Base-by-base conservation (phyloP, 2,329 filamentous ascomycete genomes). In the Cordyceps fumosorosea region DNA sequence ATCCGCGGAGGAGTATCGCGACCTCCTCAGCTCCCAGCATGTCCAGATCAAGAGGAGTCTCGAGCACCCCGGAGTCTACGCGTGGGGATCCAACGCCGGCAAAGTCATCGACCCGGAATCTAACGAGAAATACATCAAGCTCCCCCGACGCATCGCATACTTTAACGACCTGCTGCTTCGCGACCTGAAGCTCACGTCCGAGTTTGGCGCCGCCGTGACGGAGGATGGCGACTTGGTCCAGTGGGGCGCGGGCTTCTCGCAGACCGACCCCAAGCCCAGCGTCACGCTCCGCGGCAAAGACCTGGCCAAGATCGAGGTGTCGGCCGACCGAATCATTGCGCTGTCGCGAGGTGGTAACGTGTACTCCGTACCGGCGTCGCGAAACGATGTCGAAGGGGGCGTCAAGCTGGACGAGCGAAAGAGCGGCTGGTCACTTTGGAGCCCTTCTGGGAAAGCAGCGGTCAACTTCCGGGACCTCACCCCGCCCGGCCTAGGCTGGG, bases 191-290 rank as follows among this genome's bases (percentile, higher is more conserved):
- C 77, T 98, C 56, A 90, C 92, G 63, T 82, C 85, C 60, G 84
- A 85, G 47, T 93, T 96, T 71, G 95, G 91, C 10, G 93, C 87
- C 4, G 95, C 95, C 11, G 88, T 98, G 47, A 89, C 88, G 5
- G 93, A 97, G 72, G 87, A 88, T 65, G 95, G 95, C 4, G 89
- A 98, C 72, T 74, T 99, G 51, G 80, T 97, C 14, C 93, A 98
- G 76, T 99, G 95, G 95, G 95, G 95, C 1, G 81, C 81, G 3
- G 90, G 82, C 3, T 97, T 89, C 72, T 89, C 88, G 7, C 80
- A 83, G 61, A 80, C 84, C 5, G 78, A 84, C 34, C 83, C 79
- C 11, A 77, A 80, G 34, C 95, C 93, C 0, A 81, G 81, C 1
- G 78, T 81, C 55, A 97, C 93, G 0, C 76, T 99, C 60, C 86